These are phyloP conservation scores for Pyracantha coccinea DNA, from an alignment of 331 rosid genomes.

Conservation along the genomic window DNA sequence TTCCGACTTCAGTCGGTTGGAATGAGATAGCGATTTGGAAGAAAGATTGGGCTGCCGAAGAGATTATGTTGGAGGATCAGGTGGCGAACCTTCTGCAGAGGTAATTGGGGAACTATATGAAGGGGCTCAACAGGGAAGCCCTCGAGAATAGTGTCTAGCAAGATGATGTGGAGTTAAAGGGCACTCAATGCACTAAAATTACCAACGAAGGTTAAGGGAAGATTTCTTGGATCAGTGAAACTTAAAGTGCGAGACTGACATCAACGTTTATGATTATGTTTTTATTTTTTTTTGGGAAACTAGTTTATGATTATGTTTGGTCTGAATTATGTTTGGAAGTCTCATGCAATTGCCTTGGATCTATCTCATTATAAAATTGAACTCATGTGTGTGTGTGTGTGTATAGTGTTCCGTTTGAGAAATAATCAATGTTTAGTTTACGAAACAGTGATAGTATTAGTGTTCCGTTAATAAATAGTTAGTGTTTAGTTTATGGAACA, in stretches of 20 bases:
- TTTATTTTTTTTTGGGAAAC: constrained; percentile 8
- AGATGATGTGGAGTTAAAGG: constrained; percentile 98
- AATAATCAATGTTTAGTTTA: too few relatives aligned
- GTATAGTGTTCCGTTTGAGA: too few relatives aligned
- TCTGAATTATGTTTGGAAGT: too few relatives aligned
- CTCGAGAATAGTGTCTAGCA: constrained; percentile 95
- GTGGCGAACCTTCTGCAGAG: constrained; percentile 89
- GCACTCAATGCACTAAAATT: constrained; percentile 89
- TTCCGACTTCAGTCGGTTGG: background rate
- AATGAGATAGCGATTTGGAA: constrained; percentile 18
- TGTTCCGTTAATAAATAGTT: too few relatives aligned
- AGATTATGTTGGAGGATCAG: constrained; percentile 96
- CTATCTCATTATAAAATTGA: background rate
- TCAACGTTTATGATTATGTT: background rate
- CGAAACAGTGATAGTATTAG: too few relatives aligned
- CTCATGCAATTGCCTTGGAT: too few relatives aligned
- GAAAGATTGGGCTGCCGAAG: too few relatives aligned
- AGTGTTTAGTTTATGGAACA: too few relatives aligned
- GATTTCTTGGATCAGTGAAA: constrained; percentile 97
- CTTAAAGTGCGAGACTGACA: constrained; percentile 55
- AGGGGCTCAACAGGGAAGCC: constrained; percentile 90
- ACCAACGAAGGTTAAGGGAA: constrained; percentile 97
- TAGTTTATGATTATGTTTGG: background rate
- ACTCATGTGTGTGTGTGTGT: too few relatives aligned
- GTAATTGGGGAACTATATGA: constrained; percentile 94